These are phyloP conservation scores for Pezicula neosporulosa DNA, from an alignment of 2,329 filamentous ascomycete species.

Conservation along the genomic window DNA sequence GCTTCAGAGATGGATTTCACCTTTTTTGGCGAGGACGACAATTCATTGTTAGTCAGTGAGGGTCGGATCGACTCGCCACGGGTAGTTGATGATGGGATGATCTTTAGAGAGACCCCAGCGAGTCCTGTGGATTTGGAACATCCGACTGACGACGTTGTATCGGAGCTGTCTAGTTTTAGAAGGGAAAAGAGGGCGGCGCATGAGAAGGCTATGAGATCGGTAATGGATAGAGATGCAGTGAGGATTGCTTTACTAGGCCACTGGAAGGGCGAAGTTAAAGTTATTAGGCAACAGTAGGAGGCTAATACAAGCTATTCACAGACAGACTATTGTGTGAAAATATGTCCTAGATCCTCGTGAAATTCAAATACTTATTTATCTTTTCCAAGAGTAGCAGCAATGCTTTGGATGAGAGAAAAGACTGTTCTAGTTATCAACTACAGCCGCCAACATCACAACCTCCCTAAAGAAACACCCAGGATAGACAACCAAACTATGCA, in stretches of 20 bases:
- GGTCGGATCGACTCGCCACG: constrained; percentile 9
- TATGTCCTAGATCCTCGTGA: too few relatives aligned
- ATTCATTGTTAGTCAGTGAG: constrained; percentile 11
- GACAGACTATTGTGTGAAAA: too few relatives aligned
- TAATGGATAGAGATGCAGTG: neutral
- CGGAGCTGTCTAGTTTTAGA: constrained; percentile 10
- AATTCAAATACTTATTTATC: too few relatives aligned
- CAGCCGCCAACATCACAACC: too few relatives aligned
- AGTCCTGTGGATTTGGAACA: neutral
- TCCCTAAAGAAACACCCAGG: too few relatives aligned
- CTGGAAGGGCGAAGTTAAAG: constrained; percentile 17
- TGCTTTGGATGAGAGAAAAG: too few relatives aligned
- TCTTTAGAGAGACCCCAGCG: neutral
- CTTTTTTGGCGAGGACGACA: constrained; percentile 19
- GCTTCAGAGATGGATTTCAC: constrained; percentile 12
- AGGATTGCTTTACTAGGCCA: constrained; percentile 12
- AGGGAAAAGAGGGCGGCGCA: constrained; percentile 11
- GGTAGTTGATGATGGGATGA: constrained; percentile 4
- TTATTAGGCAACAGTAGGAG: constrained; percentile 6
- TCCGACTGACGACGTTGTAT: constrained; percentile 12
- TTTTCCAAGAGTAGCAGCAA: too few relatives aligned
- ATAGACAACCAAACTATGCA: too few relatives aligned
- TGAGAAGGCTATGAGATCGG: constrained; percentile 2
- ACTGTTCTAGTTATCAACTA: too few relatives aligned
- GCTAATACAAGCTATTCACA: neutral